A percentile compares a stretch with the other conserved stretches of the same genome.
Evolutionary conservation across 192 early-diverging fungal genomes (phyloP).

Genomic region (Backusella macrospora): DNA sequence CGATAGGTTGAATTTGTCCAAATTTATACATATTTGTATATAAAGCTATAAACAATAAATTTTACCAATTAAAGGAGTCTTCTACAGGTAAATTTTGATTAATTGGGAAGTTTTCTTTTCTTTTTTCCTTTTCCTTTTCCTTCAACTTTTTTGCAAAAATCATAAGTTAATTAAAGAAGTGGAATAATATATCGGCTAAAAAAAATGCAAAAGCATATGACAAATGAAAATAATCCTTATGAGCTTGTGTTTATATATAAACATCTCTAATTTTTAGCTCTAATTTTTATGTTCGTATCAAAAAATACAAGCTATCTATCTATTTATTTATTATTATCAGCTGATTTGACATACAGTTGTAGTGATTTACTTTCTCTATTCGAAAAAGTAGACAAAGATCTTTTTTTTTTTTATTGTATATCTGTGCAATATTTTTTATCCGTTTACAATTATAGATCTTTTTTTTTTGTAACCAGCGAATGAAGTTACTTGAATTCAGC

Average conservation of each 20-base stretch:
- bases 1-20: not conserved
- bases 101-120: not conserved
- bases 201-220: not conserved
- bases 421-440: not conserved
- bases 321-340: not conserved
- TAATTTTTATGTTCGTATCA: not conserved
- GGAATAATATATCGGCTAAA: not conserved
- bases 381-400: too few species aligned
- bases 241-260: not conserved
- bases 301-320: not conserved
- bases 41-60: not conserved
- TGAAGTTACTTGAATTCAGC: not conserved
- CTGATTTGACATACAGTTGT: not conserved
- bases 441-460: not conserved
- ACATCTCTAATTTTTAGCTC: not conserved
- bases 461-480: slow-evolving; percentile 9
- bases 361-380: too few species aligned
- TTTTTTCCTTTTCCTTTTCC: not conserved
- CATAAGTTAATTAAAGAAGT: not conserved
- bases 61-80: not conserved
- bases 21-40: not conserved
- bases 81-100: not conserved
- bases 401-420: not conserved
- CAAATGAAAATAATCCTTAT: not conserved
- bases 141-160: not conserved